Evolutionary conservation across 2,329 filamentous ascomycete species (phyloP), one percentile per base, ranked within the genome.

Genomic region (Colletotrichum theobromicola): DNA sequence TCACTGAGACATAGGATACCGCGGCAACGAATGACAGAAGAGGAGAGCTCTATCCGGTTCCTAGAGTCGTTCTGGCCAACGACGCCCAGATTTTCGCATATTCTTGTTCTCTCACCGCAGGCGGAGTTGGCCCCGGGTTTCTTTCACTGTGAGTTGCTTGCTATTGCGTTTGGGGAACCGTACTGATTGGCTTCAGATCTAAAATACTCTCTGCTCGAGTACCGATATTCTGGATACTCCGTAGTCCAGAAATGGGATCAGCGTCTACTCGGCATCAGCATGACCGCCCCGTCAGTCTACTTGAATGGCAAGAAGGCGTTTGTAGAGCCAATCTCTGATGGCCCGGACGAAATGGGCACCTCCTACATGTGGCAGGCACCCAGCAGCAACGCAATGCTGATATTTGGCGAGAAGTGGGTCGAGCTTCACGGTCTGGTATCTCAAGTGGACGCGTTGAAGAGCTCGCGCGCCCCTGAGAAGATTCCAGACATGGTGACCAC

Each of bases 11-110:
- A 94, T 76, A 93, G 95, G 34, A 93, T 98, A 57, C 86, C 90
- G 13, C 87, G 87, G 46, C 86, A 89, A 62, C 87, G 86, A 61
- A 80, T 93, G 76, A 91, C 88, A 7, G 88, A 94, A 57, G 91
- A 94, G 76, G 93, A 96, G 78, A 93, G 93, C 70, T 92, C 95
- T 0, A 87, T 93, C 18, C 92, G 93, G 28, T 94, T 96, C 73
- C 85, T 98, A 7, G 96, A 98, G 84, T 94, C 94, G 0, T 98
- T 98, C 82, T 98, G 95, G 88, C 96, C 97, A 3, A 85, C 87
- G 4, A 87, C 91, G 72, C 87, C 91, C 7, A 81, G 83, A 3
- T 84, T 91, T 67, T 93, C 93, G 12, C 95, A 98, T 81, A 90
- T 98, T 4, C 88, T 99, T n/a, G 85, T 98, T 3, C 89, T 99